Conservation (phyloP, 768 basidiomycete species). For the Coprinopsis sp. region DNA sequence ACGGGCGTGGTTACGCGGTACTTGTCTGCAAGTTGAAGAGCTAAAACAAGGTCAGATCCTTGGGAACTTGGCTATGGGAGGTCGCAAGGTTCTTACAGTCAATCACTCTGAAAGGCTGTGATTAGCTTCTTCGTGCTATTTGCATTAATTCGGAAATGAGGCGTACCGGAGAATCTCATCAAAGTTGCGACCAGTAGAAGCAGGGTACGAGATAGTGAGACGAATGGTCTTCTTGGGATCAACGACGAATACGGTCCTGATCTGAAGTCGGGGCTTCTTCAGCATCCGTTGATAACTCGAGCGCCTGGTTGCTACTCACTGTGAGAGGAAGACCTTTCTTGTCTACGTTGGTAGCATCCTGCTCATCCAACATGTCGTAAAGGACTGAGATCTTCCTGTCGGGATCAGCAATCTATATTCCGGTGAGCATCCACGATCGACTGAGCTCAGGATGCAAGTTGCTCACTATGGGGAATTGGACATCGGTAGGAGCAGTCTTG, state of each 20-base stretch:
- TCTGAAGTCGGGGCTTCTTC: constrained; percentile 33
- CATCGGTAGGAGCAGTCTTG: constrained; percentile 63
- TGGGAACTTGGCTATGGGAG: constrained; percentile 5
- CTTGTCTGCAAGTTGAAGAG: constrained; percentile 89
- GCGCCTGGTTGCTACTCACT: constrained; percentile 36
- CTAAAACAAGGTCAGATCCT: constrained; percentile 25
- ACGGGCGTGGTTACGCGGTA: constrained; percentile 84
- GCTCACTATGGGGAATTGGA: constrained; percentile 89
- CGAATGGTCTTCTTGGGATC: constrained; percentile 97
- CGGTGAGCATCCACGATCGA: not conserved
- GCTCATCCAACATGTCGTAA: constrained; percentile 96
- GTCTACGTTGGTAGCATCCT: constrained; percentile 88
- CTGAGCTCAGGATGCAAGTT: constrained; percentile 1
- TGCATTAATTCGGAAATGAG: not conserved
- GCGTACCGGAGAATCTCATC: constrained; percentile 50
- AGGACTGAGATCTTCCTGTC: constrained; percentile 80
- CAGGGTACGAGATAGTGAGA: constrained; percentile 86
- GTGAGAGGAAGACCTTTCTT: constrained; percentile 92
- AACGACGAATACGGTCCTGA: constrained; percentile 96
- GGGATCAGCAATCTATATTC: constrained; percentile 78
- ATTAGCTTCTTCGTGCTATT: constrained; percentile 4
- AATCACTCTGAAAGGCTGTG: constrained; percentile 49
- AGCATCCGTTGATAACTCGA: constrained; percentile 2
- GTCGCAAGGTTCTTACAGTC: constrained; percentile 46
- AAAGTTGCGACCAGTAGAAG: constrained; percentile 94